Evolutionary conservation across 2,329 filamentous ascomycete genomes (phyloP).

Genomic region (Parascedosporium putredinis): DNA sequence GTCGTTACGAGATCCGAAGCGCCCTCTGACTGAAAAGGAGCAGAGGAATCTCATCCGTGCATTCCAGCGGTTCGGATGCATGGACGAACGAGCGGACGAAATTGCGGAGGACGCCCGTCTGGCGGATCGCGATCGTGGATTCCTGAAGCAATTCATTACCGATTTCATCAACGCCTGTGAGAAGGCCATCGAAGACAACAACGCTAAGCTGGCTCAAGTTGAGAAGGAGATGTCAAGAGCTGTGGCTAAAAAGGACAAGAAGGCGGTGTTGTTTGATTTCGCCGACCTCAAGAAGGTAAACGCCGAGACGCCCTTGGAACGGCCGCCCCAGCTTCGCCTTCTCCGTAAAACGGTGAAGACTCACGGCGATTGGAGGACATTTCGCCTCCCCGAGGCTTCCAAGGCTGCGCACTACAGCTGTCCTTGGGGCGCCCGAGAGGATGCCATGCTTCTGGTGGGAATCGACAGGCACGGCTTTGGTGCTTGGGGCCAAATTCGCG

Average conservation of each 20-base stretch:
- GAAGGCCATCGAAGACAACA: conserved; percentile 54
- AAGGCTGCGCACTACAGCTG: conserved; percentile 89
- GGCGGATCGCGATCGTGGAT: conserved; percentile 68
- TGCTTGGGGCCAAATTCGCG: conserved; percentile 87
- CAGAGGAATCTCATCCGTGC: conserved; percentile 84
- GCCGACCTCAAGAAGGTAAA: conserved; percentile 90
- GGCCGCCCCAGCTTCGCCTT: conserved; percentile 79
- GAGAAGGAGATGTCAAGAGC: conserved; percentile 74
- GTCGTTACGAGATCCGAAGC: conserved; percentile 69
- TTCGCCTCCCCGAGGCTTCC: conserved; percentile 81
- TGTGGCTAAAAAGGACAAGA: conserved; percentile 92
- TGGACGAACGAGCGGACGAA: conserved; percentile 80
- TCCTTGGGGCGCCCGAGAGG: conserved; percentile 84
- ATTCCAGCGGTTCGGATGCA: conserved; percentile 81
- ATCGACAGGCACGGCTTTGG: conserved; percentile 92
- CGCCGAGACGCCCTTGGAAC: conserved; percentile 86
- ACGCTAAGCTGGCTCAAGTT: conserved; percentile 63
- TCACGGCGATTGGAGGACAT: conserved; percentile 61
- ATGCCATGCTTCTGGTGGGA: conserved; percentile 92
- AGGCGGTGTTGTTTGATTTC: conserved; percentile 92
- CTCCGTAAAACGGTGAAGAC: conserved; percentile 64
- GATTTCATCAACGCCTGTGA: conserved; percentile 56
- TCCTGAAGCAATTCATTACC: conserved; percentile 64
- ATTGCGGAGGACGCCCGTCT: conserved; percentile 81
- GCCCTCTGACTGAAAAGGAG: conserved; percentile 87